Conservation (phyloP, 805 yeast species). For the Starmerella tilneyi region DNA sequence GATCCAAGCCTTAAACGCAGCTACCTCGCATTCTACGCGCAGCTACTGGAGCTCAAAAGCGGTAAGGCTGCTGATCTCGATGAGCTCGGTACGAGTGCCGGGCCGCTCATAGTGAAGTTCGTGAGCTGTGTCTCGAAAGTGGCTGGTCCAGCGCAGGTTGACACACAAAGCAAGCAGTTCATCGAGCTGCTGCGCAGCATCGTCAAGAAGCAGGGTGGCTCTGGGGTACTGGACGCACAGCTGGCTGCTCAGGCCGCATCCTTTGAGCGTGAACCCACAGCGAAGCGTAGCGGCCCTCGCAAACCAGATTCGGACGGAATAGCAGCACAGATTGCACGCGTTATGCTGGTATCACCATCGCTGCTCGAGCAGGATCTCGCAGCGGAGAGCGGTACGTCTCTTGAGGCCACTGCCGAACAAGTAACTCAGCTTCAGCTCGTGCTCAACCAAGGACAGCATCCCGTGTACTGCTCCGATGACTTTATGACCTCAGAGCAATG, state of each 20-base stretch:
- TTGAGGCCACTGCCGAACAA: constrained; percentile 5
- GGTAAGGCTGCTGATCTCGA: constrained; percentile 28
- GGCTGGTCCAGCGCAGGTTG: constrained; percentile 20
- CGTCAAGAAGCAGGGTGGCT: constrained; percentile 21
- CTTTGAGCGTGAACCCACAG: background rate
- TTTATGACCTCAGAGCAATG: constrained; percentile 35
- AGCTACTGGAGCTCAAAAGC: constrained; percentile 36
- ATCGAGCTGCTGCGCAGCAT: constrained; percentile 26
- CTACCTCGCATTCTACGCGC: constrained; percentile 53
- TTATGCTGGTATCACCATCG: constrained; percentile 43
- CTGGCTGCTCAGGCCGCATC: constrained; percentile 2
- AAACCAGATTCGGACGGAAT: constrained; percentile 42
- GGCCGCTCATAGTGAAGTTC: constrained; percentile 31
- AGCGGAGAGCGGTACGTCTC: constrained; percentile 4
- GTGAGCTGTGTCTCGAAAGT: constrained; percentile 29
- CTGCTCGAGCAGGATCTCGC: constrained; percentile 30
- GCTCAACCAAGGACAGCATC: constrained; percentile 29
- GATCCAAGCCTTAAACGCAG: constrained; percentile 26
- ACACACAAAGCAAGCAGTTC: constrained; percentile 27
- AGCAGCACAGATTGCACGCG: constrained; percentile 37
- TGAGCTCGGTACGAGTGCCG: constrained; percentile 28
- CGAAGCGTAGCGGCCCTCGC: constrained; percentile 5
- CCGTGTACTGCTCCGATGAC: constrained; percentile 30
- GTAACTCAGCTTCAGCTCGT: constrained; percentile 17
- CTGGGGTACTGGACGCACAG: constrained; percentile 23